Evolutionary conservation across 148 eudicot species (phyloP).

Genomic region (Oxyria digyna): DNA sequence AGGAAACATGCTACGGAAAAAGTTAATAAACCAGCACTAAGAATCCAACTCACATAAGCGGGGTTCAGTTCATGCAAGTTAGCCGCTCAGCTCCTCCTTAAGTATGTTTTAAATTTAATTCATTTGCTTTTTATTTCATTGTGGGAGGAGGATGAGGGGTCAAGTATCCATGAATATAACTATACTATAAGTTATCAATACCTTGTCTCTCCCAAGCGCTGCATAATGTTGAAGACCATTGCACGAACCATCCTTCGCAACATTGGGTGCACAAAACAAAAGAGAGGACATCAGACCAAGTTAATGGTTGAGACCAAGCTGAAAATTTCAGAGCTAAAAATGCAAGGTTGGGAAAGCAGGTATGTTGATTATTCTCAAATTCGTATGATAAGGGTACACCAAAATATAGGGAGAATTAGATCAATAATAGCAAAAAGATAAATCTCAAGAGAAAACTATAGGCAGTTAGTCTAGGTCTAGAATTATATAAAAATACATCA

Average conservation of each 20-base stretch:
- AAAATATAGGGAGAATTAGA: background rate
- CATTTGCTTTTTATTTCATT: background rate
- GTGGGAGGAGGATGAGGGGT: background rate
- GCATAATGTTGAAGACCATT: conserved; percentile 99
- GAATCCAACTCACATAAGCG: background rate
- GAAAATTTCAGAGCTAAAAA: background rate
- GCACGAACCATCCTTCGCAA: conserved; percentile 78
- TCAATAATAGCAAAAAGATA: background rate
- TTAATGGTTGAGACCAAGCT: background rate
- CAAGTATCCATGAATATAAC: background rate
- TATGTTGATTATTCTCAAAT: background rate
- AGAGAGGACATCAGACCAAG: background rate
- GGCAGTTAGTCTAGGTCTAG: background rate
- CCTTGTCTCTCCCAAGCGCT: conserved; percentile 99
- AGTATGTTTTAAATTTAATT: background rate
- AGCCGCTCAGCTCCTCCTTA: background rate
- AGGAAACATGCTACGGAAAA: background rate
- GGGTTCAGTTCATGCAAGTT: background rate
- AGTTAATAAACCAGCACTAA: background rate
- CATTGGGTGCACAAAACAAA: background rate
- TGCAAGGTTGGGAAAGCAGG: background rate
- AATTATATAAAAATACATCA: background rate
- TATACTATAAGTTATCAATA: conserved; percentile 18
- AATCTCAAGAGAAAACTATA: background rate
- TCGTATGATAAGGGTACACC: background rate